Conservation (phyloP, 2,329 filamentous ascomycete species). For the Nemania bipapillata region DNA sequence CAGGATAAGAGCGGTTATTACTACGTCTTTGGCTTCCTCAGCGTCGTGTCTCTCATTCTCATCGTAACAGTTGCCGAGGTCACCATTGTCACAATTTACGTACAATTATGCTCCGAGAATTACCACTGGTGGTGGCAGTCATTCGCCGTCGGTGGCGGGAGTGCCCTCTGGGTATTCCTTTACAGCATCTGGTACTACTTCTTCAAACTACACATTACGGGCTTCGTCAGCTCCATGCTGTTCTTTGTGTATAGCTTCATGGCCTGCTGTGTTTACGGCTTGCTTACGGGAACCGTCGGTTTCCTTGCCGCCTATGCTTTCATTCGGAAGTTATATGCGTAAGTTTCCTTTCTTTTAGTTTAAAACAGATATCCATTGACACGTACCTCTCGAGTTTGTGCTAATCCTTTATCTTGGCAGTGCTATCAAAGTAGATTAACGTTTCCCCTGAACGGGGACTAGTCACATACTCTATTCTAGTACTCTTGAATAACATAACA, state of each 20-base stretch:
- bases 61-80: constrained; percentile 83
- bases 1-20: constrained; percentile 92
- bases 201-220: constrained; percentile 81
- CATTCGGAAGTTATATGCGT: constrained; percentile 84
- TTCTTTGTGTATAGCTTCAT: constrained; percentile 89
- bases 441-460: not conserved
- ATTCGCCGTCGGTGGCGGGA: constrained; percentile 80
- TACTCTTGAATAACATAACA: constrained; percentile 35
- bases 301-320: constrained; percentile 87
- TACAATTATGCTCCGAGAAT: constrained; percentile 85
- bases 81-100: constrained; percentile 83
- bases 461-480: constrained; percentile 21
- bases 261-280: constrained; percentile 81
- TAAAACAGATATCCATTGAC: not conserved
- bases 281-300: constrained; percentile 84
- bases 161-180: constrained; percentile 81
- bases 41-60: constrained; percentile 76
- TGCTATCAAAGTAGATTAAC: constrained; percentile 64
- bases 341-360: constrained; percentile 50
- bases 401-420: constrained; percentile 49
- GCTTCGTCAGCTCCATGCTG: constrained; percentile 79
- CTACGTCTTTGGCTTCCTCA: constrained; percentile 88
- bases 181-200: constrained; percentile 89
- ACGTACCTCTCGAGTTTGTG: not conserved
- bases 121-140: constrained; percentile 95